phyloP scores from a whole-genome alignment of 176 grass and related monocot genomes.

The Oryza brachyantha region DNA sequence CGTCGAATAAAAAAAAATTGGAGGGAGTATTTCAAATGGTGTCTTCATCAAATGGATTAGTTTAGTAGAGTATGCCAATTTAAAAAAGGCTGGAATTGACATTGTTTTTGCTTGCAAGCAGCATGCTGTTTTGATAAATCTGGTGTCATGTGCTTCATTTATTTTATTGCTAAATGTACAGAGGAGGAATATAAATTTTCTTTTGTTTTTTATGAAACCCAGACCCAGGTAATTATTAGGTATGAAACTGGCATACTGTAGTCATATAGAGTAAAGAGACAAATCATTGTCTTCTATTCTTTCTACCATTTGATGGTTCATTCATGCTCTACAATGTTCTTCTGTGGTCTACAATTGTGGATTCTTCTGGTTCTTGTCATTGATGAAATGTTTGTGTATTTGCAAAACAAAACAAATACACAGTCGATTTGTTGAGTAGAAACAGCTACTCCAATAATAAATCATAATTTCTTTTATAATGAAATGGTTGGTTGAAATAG shows the following conservation, averaged over 20 bases:
- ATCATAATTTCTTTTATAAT: not conserved
- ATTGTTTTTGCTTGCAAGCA: not conserved
- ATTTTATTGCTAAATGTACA: not conserved
- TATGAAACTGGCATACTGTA: not conserved
- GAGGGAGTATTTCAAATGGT: slow-evolving; percentile 11
- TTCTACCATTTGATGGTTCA: not conserved
- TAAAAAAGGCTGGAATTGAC: not conserved
- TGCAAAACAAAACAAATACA: not conserved
- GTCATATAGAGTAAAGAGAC: not conserved
- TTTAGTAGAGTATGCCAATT: not conserved
- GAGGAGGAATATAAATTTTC: not conserved
- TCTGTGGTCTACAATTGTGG: too few relatives aligned
- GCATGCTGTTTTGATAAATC: not conserved
- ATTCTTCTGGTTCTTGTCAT: not conserved
- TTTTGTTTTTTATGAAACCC: not conserved
- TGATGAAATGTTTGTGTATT: not conserved
- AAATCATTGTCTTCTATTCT: not conserved
- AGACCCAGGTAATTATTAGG: not conserved
- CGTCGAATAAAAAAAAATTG: too few relatives aligned
- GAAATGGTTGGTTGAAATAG: not conserved
- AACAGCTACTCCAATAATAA: not conserved
- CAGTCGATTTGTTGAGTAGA: not conserved
- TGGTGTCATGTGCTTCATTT: not conserved
- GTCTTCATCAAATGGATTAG: slow-evolving; percentile 12
- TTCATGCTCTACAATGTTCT: not conserved